These are phyloP conservation scores for Dictyostelium brefeldianum DNA, from an alignment of 78 protist genomes.

Conservation along the genomic window DNA sequence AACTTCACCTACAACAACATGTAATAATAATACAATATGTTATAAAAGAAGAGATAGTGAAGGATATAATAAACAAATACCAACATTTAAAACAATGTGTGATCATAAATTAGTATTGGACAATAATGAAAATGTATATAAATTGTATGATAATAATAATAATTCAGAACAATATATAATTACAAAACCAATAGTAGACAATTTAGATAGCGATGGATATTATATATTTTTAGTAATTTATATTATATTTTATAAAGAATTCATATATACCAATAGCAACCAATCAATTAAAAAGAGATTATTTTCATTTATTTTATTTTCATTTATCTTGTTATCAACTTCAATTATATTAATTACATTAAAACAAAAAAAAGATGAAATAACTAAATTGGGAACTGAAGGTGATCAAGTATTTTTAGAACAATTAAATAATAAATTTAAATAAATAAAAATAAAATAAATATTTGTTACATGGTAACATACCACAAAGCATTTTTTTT, in stretches of 20 bases:
- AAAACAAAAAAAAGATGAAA: slow-evolving; percentile 12
- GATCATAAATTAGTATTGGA: neutral
- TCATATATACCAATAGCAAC: neutral
- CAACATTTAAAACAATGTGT: slow-evolving; percentile 12
- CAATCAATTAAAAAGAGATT: neutral
- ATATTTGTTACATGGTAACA: too few relatives aligned
- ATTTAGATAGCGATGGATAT: slow-evolving; percentile 7
- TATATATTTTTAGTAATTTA: neutral
- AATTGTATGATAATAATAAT: too few relatives aligned
- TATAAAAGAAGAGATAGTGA: slow-evolving; percentile 9
- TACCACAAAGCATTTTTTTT: too few relatives aligned
- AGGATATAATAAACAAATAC: neutral
- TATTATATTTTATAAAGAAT: neutral
- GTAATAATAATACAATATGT: slow-evolving; percentile 9
- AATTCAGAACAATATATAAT: neutral
- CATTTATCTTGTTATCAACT: neutral
- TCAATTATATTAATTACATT: neutral
- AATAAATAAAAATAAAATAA: neutral
- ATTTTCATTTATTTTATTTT: neutral
- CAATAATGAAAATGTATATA: neutral
- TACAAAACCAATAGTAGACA: slow-evolving; percentile 1
- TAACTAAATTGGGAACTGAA: neutral
- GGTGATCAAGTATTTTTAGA: neutral
- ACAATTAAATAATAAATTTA: neutral
- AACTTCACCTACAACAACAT: neutral